Evolutionary conservation across 129 eudicot species (phyloP).

Genomic region (Scalesia atractyloides): DNA sequence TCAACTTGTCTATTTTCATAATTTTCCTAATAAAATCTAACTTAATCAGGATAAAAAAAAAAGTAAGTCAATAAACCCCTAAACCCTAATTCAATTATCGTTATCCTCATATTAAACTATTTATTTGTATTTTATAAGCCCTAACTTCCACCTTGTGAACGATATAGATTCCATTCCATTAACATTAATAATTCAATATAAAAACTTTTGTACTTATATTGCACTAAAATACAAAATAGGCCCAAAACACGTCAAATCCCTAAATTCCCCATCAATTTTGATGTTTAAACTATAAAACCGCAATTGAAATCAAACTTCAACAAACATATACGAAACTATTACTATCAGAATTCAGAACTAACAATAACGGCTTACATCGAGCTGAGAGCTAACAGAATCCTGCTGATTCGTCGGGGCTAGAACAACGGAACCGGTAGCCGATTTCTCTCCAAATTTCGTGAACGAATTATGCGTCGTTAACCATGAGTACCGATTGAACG

Average conservation of each 20-base stretch:
- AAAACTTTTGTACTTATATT: neutral
- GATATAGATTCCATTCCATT: conserved; percentile 1
- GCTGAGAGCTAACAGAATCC: conserved; percentile 82
- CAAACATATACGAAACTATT: neutral
- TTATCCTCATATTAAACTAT: neutral
- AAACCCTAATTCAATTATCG: neutral
- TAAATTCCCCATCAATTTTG: neutral
- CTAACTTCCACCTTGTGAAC: conserved; percentile 6
- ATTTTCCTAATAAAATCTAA: neutral
- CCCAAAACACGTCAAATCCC: conserved; percentile 9
- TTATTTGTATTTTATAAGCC: conserved; percentile 9
- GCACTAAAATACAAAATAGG: conserved; percentile 15
- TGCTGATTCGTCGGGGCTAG: conserved; percentile 85
- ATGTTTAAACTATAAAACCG: conserved; percentile 1
- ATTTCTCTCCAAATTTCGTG: conserved; percentile 64
- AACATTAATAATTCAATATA: neutral
- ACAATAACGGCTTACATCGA: conserved; percentile 49
- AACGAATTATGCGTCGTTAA: conserved; percentile 93
- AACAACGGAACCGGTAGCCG: conserved; percentile 72
- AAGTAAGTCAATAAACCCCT: neutral
- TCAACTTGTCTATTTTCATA: no score
- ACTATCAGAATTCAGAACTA: neutral
- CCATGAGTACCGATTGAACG: conserved; percentile 93
- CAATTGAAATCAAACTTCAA: conserved; percentile 2
- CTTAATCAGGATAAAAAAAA: neutral